Evolutionary conservation across 1,284 basidiomycete species (phyloP).

Genomic region (Cryptococcus hybrid): DNA sequence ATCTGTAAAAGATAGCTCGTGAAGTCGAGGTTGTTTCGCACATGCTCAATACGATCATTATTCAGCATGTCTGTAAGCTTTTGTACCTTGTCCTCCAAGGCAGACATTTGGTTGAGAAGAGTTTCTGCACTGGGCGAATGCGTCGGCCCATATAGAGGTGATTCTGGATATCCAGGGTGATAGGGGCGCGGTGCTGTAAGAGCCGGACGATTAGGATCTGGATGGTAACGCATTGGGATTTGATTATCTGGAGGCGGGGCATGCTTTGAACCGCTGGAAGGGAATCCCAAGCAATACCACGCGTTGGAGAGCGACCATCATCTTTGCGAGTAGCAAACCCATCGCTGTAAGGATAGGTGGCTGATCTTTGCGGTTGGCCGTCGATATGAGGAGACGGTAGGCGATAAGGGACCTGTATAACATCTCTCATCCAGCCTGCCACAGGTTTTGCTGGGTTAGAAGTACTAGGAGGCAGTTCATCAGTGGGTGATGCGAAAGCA

Average conservation of each 20-base stretch:
- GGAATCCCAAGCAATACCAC: constrained; percentile 8
- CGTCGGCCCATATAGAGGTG: constrained; percentile 22
- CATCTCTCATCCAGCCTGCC: constrained; percentile 35
- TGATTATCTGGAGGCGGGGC: constrained; percentile 3
- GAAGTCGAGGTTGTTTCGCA: constrained; percentile 27
- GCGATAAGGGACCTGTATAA: neutral
- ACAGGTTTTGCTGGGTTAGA: constrained; percentile 8
- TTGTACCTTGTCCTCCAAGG: constrained; percentile 33
- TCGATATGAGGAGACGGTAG: neutral
- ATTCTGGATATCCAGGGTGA: constrained; percentile 18
- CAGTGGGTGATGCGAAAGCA: constrained; percentile 21
- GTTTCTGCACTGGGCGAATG: constrained; percentile 10
- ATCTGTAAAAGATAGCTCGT: constrained; percentile 35
- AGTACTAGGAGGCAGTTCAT: constrained; percentile 14
- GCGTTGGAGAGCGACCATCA: constrained; percentile 7
- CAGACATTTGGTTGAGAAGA: constrained; percentile 21
- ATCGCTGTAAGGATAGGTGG: constrained; percentile 2
- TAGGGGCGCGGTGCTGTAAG: constrained; percentile 2
- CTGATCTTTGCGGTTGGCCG: neutral
- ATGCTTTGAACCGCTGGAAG: constrained; percentile 1
- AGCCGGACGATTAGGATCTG: constrained; percentile 12
- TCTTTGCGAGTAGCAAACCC: constrained; percentile 5
- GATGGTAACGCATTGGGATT: constrained; percentile 9
- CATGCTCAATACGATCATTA: constrained; percentile 32
- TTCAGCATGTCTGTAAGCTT: constrained; percentile 25